phyloP scores from a whole-genome alignment of 2,329 filamentous ascomycete species.

The Paramyrothecium roridum region DNA sequence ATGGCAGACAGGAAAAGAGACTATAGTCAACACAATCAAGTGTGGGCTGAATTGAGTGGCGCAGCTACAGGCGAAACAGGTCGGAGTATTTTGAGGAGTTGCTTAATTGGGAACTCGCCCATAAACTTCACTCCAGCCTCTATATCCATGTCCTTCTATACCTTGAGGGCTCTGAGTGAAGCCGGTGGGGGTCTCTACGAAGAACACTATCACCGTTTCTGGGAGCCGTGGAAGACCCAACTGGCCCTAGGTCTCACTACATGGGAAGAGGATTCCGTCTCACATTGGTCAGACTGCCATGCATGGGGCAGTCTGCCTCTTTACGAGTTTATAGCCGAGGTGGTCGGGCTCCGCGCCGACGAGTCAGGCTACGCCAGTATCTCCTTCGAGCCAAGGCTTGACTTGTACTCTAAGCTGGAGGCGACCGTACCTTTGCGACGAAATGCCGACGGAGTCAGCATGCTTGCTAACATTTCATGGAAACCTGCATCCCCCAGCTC shows the following conservation, averaged over 20 bases:
- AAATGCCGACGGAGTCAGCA: background rate
- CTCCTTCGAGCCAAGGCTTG: slow-evolving; percentile 6
- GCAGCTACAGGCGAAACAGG: slow-evolving; percentile 9
- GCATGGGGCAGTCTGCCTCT: slow-evolving; percentile 14
- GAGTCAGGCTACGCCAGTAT: slow-evolving; percentile 8
- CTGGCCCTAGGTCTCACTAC: slow-evolving; percentile 11
- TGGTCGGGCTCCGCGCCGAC: slow-evolving; percentile 8
- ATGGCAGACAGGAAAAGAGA: slow-evolving; percentile 15
- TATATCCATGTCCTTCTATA: slow-evolving; percentile 14
- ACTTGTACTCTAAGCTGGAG: background rate
- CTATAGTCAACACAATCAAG: slow-evolving; percentile 32
- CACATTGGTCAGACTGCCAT: slow-evolving; percentile 15
- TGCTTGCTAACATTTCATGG: background rate
- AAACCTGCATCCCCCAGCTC: background rate
- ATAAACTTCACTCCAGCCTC: slow-evolving; percentile 1
- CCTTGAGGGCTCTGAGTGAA: slow-evolving; percentile 8
- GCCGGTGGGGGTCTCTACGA: slow-evolving; percentile 10
- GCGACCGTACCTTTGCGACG: background rate
- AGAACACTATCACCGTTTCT: slow-evolving; percentile 9
- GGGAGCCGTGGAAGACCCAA: slow-evolving; percentile 12
- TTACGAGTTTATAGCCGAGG: slow-evolving; percentile 15
- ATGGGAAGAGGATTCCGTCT: slow-evolving; percentile 14
- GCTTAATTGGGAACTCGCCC: background rate
- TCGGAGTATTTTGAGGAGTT: background rate
- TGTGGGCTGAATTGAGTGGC: slow-evolving; percentile 29